Evolutionary conservation across 306 rosid species (phyloP).

Genomic region (Canavalia gladiata): DNA sequence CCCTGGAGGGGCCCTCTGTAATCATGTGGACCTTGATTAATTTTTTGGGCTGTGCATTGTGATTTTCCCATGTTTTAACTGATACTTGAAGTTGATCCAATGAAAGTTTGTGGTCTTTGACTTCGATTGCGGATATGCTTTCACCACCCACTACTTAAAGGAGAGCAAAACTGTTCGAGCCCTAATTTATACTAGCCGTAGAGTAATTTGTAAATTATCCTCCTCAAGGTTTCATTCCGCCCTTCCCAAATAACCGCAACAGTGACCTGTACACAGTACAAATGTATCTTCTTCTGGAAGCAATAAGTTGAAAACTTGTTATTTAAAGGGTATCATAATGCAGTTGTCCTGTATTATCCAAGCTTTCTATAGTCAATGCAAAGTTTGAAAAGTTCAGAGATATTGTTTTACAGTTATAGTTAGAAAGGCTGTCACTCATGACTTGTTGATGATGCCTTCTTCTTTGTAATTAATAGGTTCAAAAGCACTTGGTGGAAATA

Average conservation of each 20-base stretch:
- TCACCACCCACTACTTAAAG: background rate
- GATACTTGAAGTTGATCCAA: background rate
- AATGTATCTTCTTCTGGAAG: conserved; percentile 35
- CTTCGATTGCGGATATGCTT: background rate
- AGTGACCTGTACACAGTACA: conserved; percentile 10
- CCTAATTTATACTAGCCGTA: conserved; percentile 9
- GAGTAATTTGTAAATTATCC: conserved; percentile 7
- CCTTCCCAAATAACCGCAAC: conserved; percentile 33
- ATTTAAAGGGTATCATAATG: conserved; percentile 3
- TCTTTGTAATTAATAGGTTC: conserved; percentile 50
- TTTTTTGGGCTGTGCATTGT: conserved; percentile 1
- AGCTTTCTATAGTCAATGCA: background rate
- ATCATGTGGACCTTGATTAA: conserved; percentile 23
- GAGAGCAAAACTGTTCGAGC: background rate
- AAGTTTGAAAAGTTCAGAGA: conserved; percentile 21
- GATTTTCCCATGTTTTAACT: conserved; percentile 1
- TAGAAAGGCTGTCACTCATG: conserved; percentile 20
- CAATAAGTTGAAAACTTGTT: background rate
- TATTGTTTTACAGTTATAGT: conserved; percentile 9
- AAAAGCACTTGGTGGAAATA: conserved; percentile 51
- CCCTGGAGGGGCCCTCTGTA: conserved; percentile 22
- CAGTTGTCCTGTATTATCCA: conserved; percentile 7
- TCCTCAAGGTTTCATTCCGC: background rate
- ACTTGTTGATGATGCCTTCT: conserved; percentile 40
- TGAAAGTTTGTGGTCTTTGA: background rate